Evolutionary conservation across 2,329 filamentous ascomycete genomes (phyloP), one percentile per base, ranked within the genome.

Genomic region (Fusarium pseudoanthophilum): DNA sequence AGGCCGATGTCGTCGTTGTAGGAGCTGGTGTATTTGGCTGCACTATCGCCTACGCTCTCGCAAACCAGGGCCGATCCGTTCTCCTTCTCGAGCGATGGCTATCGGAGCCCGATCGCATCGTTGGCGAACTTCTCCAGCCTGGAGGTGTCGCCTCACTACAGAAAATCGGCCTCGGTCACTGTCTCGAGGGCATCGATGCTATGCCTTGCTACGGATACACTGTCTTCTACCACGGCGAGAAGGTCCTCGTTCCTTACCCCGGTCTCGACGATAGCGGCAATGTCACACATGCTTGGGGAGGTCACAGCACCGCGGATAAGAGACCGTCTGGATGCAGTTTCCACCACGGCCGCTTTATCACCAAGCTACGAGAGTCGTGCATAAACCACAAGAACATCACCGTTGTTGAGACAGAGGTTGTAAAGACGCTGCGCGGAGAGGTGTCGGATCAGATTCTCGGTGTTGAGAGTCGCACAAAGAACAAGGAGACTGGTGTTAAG

Each of bases 331-430:
- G 96, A 43, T 87, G 92, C 71, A 89, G 89, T 52, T 99, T 99
- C 82, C 96, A 99, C 85, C 96, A 99, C 84, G 96, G 96, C 52
- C 90, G 94, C 76, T 98, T 99, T 83, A 94, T 99, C 78, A 90
- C 88, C 83, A 91, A 93, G 80, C 85, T 99, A 74, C 90, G 96
- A 67, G 87, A 88, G 76, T 92, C 93, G 32, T 96, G 95, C 64
- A 84, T 90, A 79, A 86, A 84, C 24, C 92, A 95, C 79, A 87
- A 91, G 71, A 97, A 98, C 80, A 94, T 99, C 77, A 95, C 92
- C 28, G 89, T 98, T 36, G 88, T 98, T 75, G 96, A 99, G 85
- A 96, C 94, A 18, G 95, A 95, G 75, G 96, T 92, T 26, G 92
- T 90, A 48, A 90, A 90, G 58, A 88, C 95, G 11, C 89, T 99